Conservation (phyloP, 345 rosid species). For the Atalantia buxifolia region DNA sequence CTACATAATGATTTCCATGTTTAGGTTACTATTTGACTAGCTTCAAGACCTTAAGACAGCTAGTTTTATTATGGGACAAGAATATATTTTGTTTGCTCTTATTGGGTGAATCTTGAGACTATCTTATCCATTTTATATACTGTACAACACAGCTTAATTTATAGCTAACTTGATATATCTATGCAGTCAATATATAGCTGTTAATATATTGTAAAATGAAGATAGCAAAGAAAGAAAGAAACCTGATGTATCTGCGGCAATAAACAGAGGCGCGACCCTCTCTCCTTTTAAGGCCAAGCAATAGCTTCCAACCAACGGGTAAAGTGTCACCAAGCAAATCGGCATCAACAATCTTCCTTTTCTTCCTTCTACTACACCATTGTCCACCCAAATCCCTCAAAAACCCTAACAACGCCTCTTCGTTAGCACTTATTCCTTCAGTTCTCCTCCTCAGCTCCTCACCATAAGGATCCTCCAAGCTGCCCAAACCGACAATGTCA, state of each 20-base stretch:
- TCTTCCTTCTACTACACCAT: conserved; percentile 84
- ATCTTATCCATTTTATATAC: not conserved
- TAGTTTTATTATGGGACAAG: not conserved
- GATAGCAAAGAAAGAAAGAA: not conserved
- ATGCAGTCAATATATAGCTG: not conserved
- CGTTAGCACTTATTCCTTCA: conserved; percentile 41
- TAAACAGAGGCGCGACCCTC: conserved; percentile 65
- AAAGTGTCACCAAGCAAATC: conserved; percentile 45
- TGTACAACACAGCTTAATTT: not conserved
- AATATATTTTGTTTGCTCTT: not conserved
- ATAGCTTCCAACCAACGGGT: conserved; percentile 73
- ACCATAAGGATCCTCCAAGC: conserved; percentile 49
- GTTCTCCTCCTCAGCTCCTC: conserved; percentile 60
- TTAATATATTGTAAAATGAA: not conserved
- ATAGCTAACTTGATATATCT: not conserved
- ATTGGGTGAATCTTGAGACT: not conserved
- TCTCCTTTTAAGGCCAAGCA: conserved; percentile 66
- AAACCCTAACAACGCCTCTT: conserved; percentile 59
- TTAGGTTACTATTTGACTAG: not conserved
- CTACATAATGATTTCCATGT: too few relatives aligned
- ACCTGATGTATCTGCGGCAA: conserved; percentile 76
- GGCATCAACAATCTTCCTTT: conserved; percentile 79
- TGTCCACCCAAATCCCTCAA: conserved; percentile 58
- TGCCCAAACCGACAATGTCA: conserved; percentile 39
- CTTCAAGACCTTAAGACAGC: not conserved